These are phyloP conservation scores for Colletotrichum echinochloae DNA, from an alignment of 2,329 filamentous ascomycete genomes.

Conservation along the genomic window DNA sequence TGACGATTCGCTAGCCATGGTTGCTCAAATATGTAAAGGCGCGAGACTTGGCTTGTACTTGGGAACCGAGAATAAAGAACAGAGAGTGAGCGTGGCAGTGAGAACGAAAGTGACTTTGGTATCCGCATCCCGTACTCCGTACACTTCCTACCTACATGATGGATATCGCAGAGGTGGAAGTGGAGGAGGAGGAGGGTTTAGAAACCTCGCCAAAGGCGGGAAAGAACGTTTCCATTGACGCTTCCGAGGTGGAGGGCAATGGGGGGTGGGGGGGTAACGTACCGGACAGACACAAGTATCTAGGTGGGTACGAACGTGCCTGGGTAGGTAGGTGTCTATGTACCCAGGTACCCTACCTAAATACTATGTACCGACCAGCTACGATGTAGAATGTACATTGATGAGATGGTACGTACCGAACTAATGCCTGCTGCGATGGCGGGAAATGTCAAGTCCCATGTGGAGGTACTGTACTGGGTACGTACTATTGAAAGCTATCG, in stretches of 20 bases:
- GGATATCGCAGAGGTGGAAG: constrained; percentile 1
- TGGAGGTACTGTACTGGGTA: neutral
- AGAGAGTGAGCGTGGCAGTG: neutral
- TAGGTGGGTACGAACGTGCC: neutral
- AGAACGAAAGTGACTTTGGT: neutral
- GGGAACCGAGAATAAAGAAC: neutral
- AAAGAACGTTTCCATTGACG: constrained; percentile 41
- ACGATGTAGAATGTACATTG: too few relatives aligned
- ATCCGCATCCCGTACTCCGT: neutral
- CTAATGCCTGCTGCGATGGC: constrained; percentile 18
- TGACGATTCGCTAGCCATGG: neutral
- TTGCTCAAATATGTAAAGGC: neutral
- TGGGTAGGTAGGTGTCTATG: neutral
- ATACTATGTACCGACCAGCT: too few relatives aligned
- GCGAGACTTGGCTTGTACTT: neutral
- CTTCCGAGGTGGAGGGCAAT: constrained; percentile 17
- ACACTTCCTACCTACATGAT: neutral
- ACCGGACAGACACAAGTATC: too few relatives aligned
- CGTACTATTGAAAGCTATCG: constrained; percentile 5
- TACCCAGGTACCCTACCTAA: too few relatives aligned
- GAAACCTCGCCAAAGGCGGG: constrained; percentile 34
- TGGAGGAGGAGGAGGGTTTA: constrained; percentile 2
- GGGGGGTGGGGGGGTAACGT: too few relatives aligned
- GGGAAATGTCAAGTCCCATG: constrained; percentile 7
- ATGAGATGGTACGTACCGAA: too few relatives aligned